Evolutionary conservation across 2,329 filamentous ascomycete species (phyloP), one percentile per base, ranked within the genome.

Genomic region (Stemphylium vesicarium): DNA sequence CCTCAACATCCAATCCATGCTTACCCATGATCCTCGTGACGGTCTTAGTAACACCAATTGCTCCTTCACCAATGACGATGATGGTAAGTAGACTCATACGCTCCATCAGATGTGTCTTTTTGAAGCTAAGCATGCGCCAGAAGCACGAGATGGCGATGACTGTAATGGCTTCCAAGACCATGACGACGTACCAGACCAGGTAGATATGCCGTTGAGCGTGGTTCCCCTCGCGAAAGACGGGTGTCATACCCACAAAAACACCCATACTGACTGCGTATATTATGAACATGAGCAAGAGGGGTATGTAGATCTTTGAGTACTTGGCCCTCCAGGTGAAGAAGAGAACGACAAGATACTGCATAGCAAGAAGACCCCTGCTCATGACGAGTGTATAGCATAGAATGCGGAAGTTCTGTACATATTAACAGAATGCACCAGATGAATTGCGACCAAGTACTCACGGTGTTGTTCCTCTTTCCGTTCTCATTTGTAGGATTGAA

Each of bases 21-120:
- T 76, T 75, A 2, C 73, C 72, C 73, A 76, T 75, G 46, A 75
- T 61, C 33, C 66, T 65, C 4, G 66, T 64, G 15, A 88, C 83
- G 32, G 81, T 81, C 66, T 82, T 81, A 20, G 81, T 82, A 24
- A 88, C 76, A n/a, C 84, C 81, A 35, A 88, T 86, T 13, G 87
- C 83, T 45, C 85, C 85, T 64, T 89, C 86, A 12, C 87, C 86
- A 53, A 89, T 81, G 51, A 89, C 85, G 56, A 89, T 87, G 42
- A 88, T 78, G 0, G 86, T 89, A 50, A 89, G 76, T 2, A 88
- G 77, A 11, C 81, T 83, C 80, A 89, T 83, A 9, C 87, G 81
- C 64, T 86, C 84, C 64, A 86, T 85, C 50, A 89, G 70, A 66
- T 88, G 85, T 0, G 85, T 88, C 51, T 82, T 78, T 55, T 84